Base-by-base conservation (phyloP, 2,329 filamentous ascomycete genomes). In the Aspergillus novoparasiticus region DNA sequence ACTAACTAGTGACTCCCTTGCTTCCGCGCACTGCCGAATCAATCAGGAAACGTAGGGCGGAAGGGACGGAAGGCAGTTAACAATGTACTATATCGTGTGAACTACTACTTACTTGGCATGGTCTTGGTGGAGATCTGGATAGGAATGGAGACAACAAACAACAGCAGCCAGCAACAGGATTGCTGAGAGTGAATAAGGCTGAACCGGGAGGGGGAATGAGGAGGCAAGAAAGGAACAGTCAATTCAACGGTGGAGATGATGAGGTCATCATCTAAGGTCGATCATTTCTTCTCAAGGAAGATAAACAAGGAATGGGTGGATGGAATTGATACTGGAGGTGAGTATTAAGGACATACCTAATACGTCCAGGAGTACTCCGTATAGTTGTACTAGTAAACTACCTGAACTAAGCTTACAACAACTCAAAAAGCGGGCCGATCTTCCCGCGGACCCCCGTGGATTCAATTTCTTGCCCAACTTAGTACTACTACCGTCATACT, bases 1-100 rank as follows among this genome's bases (percentile, higher is more conserved):
- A 36, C 34, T 36, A 12, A 48, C 43, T 23, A 16, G 4, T 28
- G 30, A 23, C 46, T 50, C 46, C 63, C 62, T 62, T 62, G 58
- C 66, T 71, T 72, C 70, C 70, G 70, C 61, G 60, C 58, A 50
- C 34, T 64, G 68, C 70, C 68, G 67, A 51, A 51, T 51, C 48
- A 48, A 51, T 59, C 53, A 59, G 59, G 57, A 48, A 50, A 39
- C 51, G 58, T 14, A 48, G 50, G 64, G 58, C 65, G 69, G 67
- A 69, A 70, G 51, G 53, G 51, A 62, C 60, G 66, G 65, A 64
- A 66, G 41, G 36, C 6, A 43, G 26, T 32, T 46, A 32, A 34
- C 45, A 51, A 50, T 16, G 16, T 36, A 16, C 6, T 46, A 1
- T 8, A 46, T 51, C 48, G 26, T 51, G 16, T 51, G n/a, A 32